phyloP scores from a whole-genome alignment of 352 stramenopile genomes.

The Pelagophyceae sp. region DNA sequence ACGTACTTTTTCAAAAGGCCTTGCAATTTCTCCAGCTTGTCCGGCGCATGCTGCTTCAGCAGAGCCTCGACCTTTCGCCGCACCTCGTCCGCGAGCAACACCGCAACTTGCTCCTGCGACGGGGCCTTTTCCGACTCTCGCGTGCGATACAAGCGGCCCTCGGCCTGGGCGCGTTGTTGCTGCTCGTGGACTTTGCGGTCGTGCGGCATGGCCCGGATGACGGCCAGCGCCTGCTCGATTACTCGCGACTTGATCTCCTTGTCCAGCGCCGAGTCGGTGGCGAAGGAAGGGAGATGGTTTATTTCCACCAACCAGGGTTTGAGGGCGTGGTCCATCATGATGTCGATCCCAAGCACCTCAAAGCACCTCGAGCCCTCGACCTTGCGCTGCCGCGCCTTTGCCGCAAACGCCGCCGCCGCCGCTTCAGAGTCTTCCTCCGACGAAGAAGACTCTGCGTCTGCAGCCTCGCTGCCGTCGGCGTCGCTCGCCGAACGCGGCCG shows the following conservation, averaged over 20 bases:
- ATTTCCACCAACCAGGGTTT: constrained; percentile 93
- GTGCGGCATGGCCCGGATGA: constrained; percentile 61
- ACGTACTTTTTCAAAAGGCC: constrained; percentile 39
- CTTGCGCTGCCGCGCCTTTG: background rate
- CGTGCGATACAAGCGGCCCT: background rate
- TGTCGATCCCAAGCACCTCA: constrained; percentile 88
- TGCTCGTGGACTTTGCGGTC: constrained; percentile 67
- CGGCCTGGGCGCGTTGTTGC: constrained; percentile 35
- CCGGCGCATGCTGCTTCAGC: constrained; percentile 39
- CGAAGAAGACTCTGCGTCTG: too few species aligned
- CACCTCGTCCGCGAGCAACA: background rate
- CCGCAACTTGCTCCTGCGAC: background rate
- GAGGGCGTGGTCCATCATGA: constrained; percentile 84
- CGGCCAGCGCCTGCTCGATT: constrained; percentile 76
- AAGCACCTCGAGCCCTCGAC: constrained; percentile 62
- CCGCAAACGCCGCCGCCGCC: background rate
- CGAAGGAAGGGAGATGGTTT: constrained; percentile 88
- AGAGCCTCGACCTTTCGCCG: constrained; percentile 28
- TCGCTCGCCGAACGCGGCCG: too few species aligned
- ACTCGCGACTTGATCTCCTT: constrained; percentile 85
- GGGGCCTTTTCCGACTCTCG: background rate
- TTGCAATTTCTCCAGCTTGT: constrained; percentile 42
- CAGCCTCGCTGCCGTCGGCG: too few species aligned
- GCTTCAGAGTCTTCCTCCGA: too few species aligned
- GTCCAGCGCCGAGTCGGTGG: constrained; percentile 84